Evolutionary conservation across 495 filamentous ascomycete species (phyloP), one percentile per base, ranked within the genome.

Genomic region (Neurospora sp.): DNA sequence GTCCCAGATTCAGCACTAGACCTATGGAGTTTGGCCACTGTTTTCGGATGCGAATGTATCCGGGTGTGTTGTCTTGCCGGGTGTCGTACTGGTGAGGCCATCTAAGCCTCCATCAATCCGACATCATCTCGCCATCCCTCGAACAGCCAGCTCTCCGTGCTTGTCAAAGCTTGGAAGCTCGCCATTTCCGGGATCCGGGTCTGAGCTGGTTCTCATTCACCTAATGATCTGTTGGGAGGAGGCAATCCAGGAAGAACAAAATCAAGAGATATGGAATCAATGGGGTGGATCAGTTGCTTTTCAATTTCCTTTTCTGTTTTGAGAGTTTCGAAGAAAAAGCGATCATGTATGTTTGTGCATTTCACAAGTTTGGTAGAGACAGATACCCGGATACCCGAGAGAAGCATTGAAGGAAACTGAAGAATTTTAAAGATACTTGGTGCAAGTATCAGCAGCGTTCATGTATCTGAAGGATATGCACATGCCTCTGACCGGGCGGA

Each of bases 391-490:
- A 65, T 65, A 65, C 53, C 53, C 53, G 53, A 65, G 53, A 18
- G 27, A 65, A 65, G 27, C 27, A 37, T 14, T 5, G 22, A 61
- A 65, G 53, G 53, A 16, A 35, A 65, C 9, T 59, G 48, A 27
- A 44, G 48, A 59, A 10, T 27, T n/a, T 35, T 35, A 65, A 27
- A 65, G 53, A 65, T 65, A 61, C 27, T 7, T 61, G 53, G 53
- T 35, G 27, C 53, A 31, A 46, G 53, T 61, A 61, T 61, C 7
- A 6, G 18, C 53, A 35, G 53, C 22, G 7, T 65, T 65, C 39
- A 40, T 46, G 73, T 78, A 80, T 65, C 53, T 65, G 27, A 65
- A 65, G 27, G 27, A 35, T 27, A 65, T 65, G 53, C 5, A 65
- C 35, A 65, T 35, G 27, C 53, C 53, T 65, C 27, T 35, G 53